Base-by-base conservation (phyloP, 225 moss, liverwort and hornwort species). In the Physcomitrellopsis africana region DNA sequence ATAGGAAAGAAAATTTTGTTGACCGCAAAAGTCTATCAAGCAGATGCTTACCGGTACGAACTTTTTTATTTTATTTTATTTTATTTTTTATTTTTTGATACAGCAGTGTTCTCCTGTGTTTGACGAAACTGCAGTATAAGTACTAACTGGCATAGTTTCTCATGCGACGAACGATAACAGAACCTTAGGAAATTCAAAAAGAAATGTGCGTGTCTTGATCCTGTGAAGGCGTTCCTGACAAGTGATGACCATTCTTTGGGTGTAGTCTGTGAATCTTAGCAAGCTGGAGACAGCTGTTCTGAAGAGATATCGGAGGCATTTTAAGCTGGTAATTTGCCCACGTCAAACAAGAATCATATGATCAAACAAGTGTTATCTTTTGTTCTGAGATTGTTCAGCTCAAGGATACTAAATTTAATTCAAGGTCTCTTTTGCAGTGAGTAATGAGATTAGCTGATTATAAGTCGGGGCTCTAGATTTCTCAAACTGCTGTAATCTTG, bases 231-330 rank as follows among this genome's bases (percentile, higher is more conserved):
- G 32, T 43, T 41, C 56, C 69, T 49, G 51, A 49, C 8, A 46
- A 27, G 37, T 55, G 27, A 22, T 23, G 20, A 11, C 16, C 53
- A 23, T 49, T 60, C 51, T 20, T 1, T 66, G 68, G n/a, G 20
- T 76, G 81, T 83, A 86, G 86, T 76, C 53, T 3, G 89, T 86
- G 76, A 86, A 89, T 80, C 79, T 86, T 5, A 89, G 89, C 74
- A 89, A 86, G 55, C 68, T 89, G 61, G 86, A 86, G 70, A 82
- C 86, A 29, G 81, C 80, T 37, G 80, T 86, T 68, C 46, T 89
- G 53, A 89, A 85, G 79, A 74, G 89, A 68, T 89, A 89, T 24
- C 79, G 86, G 69, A 77, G 79, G 62, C 86, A 86, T 77, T 86
- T 86, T 47, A 84, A 89, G 60, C 79, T 89, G 79, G 86, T 86